Percentiles rank a stretch among this genome's conserved stretches.
Conservation (phyloP, 106 monocot genomes). For the Acanthochlamys bracteata region DNA sequence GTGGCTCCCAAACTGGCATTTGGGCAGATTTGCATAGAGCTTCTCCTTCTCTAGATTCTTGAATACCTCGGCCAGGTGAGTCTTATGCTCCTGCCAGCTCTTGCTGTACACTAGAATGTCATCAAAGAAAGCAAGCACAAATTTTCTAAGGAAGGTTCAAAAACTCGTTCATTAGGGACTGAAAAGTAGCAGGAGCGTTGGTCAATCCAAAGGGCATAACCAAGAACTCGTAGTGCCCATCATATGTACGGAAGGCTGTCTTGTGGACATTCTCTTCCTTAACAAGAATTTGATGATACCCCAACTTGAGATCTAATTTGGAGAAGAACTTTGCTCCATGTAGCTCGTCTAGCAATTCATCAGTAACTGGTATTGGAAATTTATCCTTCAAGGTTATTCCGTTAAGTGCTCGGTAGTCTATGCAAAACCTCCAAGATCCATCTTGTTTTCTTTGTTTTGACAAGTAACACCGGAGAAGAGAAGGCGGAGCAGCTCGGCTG, state of each 20-base stretch:
- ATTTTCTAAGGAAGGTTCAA: neutral
- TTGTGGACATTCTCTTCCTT: neutral
- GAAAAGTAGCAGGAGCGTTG: neutral
- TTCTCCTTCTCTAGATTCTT: neutral
- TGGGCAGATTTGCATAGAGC: constrained; percentile 2
- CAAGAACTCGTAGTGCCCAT: constrained; percentile 3
- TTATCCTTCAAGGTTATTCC: neutral
- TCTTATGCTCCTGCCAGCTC: neutral
- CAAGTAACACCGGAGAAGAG: neutral
- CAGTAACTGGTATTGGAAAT: constrained; percentile 9
- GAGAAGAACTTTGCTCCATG: constrained; percentile 1
- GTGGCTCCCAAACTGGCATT: neutral
- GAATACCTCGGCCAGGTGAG: neutral
- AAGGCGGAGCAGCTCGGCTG: neutral
- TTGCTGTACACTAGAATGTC: neutral
- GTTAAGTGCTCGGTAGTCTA: neutral
- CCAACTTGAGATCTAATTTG: constrained; percentile 8
- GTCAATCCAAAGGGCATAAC: constrained; percentile 2
- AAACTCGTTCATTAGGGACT: constrained; percentile 1
- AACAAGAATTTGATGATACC: constrained; percentile 14
- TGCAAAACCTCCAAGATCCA: neutral
- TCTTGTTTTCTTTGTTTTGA: constrained; percentile 3
- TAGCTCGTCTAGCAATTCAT: constrained; percentile 15
- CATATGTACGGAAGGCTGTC: neutral
- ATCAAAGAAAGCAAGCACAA: constrained; percentile 2